Evolutionary conservation across 306 rosid genomes (phyloP).

Genomic region (Cotoneaster glaucophyllus): DNA sequence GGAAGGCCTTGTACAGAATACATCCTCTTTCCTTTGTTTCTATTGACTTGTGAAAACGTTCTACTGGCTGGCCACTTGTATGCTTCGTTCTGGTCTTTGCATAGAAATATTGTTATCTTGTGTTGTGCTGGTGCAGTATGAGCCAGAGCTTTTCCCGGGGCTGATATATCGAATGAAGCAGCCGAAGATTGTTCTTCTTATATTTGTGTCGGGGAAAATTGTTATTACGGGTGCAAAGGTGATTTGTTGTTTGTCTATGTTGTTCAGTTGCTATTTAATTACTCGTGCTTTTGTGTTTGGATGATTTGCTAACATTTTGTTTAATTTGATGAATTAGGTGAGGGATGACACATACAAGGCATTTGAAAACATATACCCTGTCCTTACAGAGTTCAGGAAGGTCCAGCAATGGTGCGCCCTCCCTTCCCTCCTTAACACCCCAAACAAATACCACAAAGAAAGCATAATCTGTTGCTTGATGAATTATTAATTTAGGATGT

Average conservation of each 20-base stretch:
- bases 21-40: neutral
- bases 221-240: slow-evolving; percentile 99
- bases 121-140: slow-evolving; percentile 48
- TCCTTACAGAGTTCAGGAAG: slow-evolving; percentile 90
- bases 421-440: neutral
- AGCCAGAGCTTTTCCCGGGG: slow-evolving; percentile 98
- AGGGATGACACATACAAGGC: slow-evolving; percentile 80
- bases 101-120: neutral
- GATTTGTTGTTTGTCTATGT: neutral
- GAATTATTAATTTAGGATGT: neutral
- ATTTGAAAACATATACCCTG: slow-evolving; percentile 91
- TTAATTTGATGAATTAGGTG: slow-evolving; percentile 36
- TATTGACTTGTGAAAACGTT: neutral
- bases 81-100: neutral
- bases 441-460: neutral
- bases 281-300: neutral
- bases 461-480: neutral
- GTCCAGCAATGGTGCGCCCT: slow-evolving; percentile 69
- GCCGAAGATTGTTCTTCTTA: slow-evolving; percentile 91
- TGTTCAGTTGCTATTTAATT: neutral
- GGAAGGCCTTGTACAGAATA: neutral
- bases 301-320: neutral
- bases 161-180: slow-evolving; percentile 94
- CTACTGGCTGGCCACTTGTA: neutral
- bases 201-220: slow-evolving; percentile 92